These are phyloP conservation scores for Penicillium crystallinum DNA, from an alignment of 495 filamentous ascomycete species.

Conservation along the genomic window DNA sequence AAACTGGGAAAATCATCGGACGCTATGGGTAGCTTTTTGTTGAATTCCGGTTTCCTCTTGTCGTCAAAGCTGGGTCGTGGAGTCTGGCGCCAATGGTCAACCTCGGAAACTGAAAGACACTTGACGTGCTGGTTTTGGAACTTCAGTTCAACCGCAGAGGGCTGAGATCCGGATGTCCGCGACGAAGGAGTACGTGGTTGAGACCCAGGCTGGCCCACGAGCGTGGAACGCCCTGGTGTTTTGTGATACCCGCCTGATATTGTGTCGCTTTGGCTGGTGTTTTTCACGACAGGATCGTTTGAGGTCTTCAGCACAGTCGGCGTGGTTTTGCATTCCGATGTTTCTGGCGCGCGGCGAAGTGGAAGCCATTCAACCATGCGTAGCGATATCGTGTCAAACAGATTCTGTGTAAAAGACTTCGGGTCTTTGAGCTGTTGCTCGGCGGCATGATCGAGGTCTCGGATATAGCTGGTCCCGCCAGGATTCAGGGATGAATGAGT, in stretches of 20 bases:
- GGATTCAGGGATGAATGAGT: background rate
- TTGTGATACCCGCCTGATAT: constrained; percentile 8
- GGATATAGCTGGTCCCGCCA: constrained; percentile 9
- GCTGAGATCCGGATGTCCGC: constrained; percentile 16
- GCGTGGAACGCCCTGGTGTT: background rate
- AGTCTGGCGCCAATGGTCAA: constrained; percentile 34
- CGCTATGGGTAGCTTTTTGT: constrained; percentile 25
- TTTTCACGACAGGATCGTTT: constrained; percentile 10
- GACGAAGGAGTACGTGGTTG: constrained; percentile 34
- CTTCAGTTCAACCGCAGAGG: constrained; percentile 34
- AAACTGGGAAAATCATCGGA: constrained; percentile 26
- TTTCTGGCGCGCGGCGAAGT: constrained; percentile 35
- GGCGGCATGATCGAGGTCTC: constrained; percentile 20
- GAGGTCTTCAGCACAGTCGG: background rate
- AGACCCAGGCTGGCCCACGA: background rate
- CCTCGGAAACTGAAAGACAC: constrained; percentile 35
- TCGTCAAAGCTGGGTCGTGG: constrained; percentile 32
- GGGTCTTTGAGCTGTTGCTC: constrained; percentile 65
- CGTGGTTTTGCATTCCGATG: constrained; percentile 13
- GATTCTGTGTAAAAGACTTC: constrained; percentile 76
- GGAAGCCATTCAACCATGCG: constrained; percentile 79
- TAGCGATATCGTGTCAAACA: constrained; percentile 72
- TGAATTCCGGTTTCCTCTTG: constrained; percentile 27
- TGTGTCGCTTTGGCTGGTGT: constrained; percentile 2
- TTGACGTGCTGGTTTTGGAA: constrained; percentile 38